A percentile compares a stretch with the other conserved stretches of the same genome.
Conservation (phyloP, 495 filamentous ascomycete genomes). For the Penicillium nucicola region DNA sequence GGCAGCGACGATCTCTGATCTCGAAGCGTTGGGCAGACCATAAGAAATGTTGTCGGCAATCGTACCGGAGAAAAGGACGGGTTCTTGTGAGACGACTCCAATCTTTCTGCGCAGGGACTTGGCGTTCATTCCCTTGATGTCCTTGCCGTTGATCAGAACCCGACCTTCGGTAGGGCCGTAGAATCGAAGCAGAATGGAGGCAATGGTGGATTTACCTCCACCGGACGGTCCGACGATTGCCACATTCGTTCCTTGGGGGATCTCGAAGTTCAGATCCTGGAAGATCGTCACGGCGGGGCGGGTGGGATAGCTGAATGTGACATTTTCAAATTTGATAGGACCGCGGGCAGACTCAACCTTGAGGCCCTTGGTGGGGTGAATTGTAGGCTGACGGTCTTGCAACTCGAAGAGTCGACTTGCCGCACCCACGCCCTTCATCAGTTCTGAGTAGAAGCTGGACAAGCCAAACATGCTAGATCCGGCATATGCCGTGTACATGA, state of each 20-base stretch:
- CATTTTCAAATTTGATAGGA: constrained; percentile 78
- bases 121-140: constrained; percentile 84
- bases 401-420: constrained; percentile 93
- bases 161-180: constrained; percentile 77
- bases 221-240: constrained; percentile 95
- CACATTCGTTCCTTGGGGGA: constrained; percentile 88
- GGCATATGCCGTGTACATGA: constrained; percentile 97
- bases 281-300: constrained; percentile 89
- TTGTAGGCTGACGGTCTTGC: constrained; percentile 86
- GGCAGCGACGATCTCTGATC: constrained; percentile 78
- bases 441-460: constrained; percentile 93
- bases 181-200: constrained; percentile 82
- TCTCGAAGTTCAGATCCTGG: constrained; percentile 81
- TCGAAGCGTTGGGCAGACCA: constrained; percentile 74
- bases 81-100: constrained; percentile 92
- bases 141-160: constrained; percentile 79
- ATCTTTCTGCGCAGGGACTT: constrained; percentile 94
- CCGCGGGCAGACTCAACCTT: constrained; percentile 80
- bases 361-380: constrained; percentile 74
- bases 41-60: constrained; percentile 98
- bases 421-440: constrained; percentile 98
- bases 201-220: constrained; percentile 93
- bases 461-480: constrained; percentile 89
- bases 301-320: constrained; percentile 87
- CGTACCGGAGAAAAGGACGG: constrained; percentile 90